These are phyloP conservation scores for Sugiyamaella mastotermitis DNA, from an alignment of 805 yeast genomes.

Conservation along the genomic window DNA sequence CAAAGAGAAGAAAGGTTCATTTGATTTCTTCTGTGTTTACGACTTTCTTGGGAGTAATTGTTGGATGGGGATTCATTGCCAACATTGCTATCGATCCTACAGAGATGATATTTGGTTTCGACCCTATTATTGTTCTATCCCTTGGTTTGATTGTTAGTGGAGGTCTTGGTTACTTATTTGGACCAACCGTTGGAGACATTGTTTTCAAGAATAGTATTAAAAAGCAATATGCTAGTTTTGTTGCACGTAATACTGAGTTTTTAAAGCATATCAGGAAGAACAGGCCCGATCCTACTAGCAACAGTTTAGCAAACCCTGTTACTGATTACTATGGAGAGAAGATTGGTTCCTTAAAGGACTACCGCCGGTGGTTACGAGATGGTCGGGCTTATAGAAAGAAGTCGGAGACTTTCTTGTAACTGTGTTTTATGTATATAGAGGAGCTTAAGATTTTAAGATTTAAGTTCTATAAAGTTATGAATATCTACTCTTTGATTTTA, in stretches of 20 bases:
- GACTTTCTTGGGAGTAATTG: conserved; percentile 55
- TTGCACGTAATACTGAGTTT: conserved; percentile 62
- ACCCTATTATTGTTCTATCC: conserved; percentile 75
- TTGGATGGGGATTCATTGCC: conserved; percentile 72
- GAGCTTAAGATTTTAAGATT: neutral
- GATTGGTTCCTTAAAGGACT: conserved; percentile 76
- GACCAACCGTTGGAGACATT: conserved; percentile 74
- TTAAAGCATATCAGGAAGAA: conserved; percentile 66
- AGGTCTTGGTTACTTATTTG: conserved; percentile 70
- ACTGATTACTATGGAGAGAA: conserved; percentile 99
- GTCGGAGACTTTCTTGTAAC: conserved; percentile 27
- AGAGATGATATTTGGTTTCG: conserved; percentile 78
- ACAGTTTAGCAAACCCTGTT: conserved; percentile 87
- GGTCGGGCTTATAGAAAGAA: conserved; percentile 70
- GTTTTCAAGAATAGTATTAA: conserved; percentile 44
- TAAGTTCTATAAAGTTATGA: conserved; percentile 2
- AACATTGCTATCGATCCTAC: conserved; percentile 84
- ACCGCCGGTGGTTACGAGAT: conserved; percentile 95
- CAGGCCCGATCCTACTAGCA: conserved; percentile 89
- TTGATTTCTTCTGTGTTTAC: conserved; percentile 61
- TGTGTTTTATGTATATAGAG: conserved; percentile 1
- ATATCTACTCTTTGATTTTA: neutral
- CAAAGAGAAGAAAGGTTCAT: conserved; percentile 67
- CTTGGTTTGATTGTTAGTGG: conserved; percentile 71
- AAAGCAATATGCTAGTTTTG: conserved; percentile 24